Base-by-base conservation (phyloP, 2,329 filamentous ascomycete species). In the Talaromyces sp. region DNA sequence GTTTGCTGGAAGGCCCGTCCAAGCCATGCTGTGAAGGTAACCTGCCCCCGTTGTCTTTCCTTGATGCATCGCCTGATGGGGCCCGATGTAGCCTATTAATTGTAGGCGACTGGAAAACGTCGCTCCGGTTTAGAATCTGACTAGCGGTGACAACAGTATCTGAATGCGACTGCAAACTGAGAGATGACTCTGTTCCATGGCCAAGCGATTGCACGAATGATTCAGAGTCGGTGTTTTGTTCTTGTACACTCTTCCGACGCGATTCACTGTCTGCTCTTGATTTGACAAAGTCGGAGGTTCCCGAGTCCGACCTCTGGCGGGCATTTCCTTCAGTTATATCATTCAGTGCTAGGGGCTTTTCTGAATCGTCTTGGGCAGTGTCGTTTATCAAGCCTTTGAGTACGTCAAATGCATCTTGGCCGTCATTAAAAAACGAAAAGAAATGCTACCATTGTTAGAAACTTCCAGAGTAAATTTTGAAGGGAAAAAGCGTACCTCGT, bases 361-460 rank as follows among this genome's bases (percentile, higher is more conserved):
- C 66, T 27, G 70, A 58, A 25, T 69, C 67, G 49, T 73, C 68
- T 63, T 81, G 74, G 56, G 80, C 75, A 27, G 85, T 84, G 65
- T 88, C 86, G 55, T 90, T 87, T 10, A 92, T 84, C 58, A 96
- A 79, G 49, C 86, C 85, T 64, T 86, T 90, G 57, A 99, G 80
- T 2, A 95, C 84, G 56, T 88, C 86, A 65, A 96, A 85, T 15
- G 92, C 93, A 68, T 96, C 91, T 69, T 90, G 87, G 7, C 92
- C 92, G 65, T 88, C 88, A 67, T 86, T 89, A 73, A 97, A 96
- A 76, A 98, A 98, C 0, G 93, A 95, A 74, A 99, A 98, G 73
- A 96, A 98, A 73, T 98, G 97, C 87, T 93, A 63, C 11, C 52
- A 9, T n/a, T 32, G 44, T 62, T 22, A 62, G 60, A 13, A 36